Base-by-base conservation (phyloP, 495 filamentous ascomycete genomes). In the Trichoderma orchidacearum region DNA sequence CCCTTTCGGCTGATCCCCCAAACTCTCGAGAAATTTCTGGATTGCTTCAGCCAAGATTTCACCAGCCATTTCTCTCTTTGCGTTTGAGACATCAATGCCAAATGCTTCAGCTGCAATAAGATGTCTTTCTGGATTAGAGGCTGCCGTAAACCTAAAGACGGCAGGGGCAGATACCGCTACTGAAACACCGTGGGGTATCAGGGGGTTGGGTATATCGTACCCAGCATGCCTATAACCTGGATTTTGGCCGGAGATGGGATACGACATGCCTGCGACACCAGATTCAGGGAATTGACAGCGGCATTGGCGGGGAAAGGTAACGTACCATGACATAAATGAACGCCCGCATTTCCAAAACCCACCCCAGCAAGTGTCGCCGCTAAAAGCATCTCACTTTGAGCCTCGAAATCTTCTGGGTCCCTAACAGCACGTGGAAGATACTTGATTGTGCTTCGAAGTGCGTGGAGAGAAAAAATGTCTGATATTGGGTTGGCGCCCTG, bases 401-500 rank as follows among this genome's bases (percentile, higher is more conserved):
- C 93, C 65, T 96, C 93, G 55, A 77, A 72, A 69, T 97, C 94
- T 6, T 94, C 90, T 0, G 90, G 90, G 60, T 98, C 89, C 32
- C 77, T 80, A 9, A 90, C 85, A 2, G 89, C 84, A 50, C 91
- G 81, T 1, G 90, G 93, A 0, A 98, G 84, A 67, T 96, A 97
- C 66, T 95, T 89, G 36, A 95, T 80, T 0, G 89, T 92, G 66
- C 76, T 76, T 31, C 81, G 75, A 2, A 98, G 79, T 2, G 92
- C 89, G 55, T 85, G 82, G 13, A 97, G 76, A 25, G 85, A 90
- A 74, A 98, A 98, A 57, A 98, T 89, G 64, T 98, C 93, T 21
- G 86, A 92, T 51, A 98, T 97, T 3, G 93, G 93, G 67, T 98
- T 98, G 6, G 93, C 90, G 38, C 93, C 93, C 64, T 98, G 93